Evolutionary conservation across 1,139 yeast species (phyloP).

Genomic region (Hyphopichia pseudoburtonii): DNA sequence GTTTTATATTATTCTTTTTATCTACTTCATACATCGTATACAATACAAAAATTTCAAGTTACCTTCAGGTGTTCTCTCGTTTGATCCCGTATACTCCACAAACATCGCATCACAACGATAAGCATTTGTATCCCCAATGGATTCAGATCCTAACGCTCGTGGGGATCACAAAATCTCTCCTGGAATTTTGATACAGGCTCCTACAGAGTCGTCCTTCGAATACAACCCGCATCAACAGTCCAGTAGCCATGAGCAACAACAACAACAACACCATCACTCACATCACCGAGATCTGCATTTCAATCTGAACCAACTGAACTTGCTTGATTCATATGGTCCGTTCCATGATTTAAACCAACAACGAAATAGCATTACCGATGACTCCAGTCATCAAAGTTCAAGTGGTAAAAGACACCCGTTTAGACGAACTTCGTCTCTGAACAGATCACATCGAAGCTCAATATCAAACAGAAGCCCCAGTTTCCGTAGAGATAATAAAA

Average conservation of each 20-base stretch:
- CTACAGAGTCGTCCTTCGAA: constrained; percentile 2
- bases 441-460: background rate
- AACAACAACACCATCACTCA: background rate
- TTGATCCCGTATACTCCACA: too few relatives aligned
- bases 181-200: constrained; percentile 5
- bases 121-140: too few relatives aligned
- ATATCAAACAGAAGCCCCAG: background rate
- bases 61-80: too few relatives aligned
- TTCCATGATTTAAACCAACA: background rate
- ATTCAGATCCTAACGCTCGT: background rate
- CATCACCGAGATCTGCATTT: background rate
- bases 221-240: background rate
- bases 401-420: background rate
- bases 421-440: constrained; percentile 1
- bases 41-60: too few relatives aligned
- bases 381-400: background rate
- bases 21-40: too few relatives aligned
- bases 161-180: constrained; percentile 1
- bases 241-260: background rate
- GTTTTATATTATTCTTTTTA: too few relatives aligned
- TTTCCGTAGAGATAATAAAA: background rate
- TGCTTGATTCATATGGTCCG: background rate
- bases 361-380: background rate
- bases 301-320: background rate
- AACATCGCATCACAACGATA: too few relatives aligned